Conservation (phyloP, 2,329 filamentous ascomycete species). For the Tolypocladium guangdongense region DNA sequence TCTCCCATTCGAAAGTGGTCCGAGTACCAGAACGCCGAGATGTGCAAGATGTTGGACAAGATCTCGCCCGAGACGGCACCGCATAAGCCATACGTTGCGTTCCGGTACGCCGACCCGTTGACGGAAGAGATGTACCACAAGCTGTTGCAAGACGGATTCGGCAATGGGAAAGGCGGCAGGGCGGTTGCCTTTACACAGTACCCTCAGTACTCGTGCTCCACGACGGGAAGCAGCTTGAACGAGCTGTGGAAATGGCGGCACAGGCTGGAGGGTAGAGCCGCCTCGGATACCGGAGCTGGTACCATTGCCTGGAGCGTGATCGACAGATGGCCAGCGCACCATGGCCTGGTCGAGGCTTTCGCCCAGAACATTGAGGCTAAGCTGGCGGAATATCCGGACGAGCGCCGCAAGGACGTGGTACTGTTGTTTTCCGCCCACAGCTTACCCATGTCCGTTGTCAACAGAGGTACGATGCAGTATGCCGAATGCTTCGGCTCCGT, state of each 20-base stretch:
- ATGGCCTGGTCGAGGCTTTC: constrained; percentile 82
- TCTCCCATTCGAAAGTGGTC: constrained; percentile 98
- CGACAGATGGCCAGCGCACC: constrained; percentile 91
- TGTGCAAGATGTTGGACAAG: constrained; percentile 93
- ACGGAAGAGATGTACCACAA: constrained; percentile 88
- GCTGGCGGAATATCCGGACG: constrained; percentile 72
- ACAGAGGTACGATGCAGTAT: constrained; percentile 49
- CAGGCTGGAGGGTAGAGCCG: constrained; percentile 68
- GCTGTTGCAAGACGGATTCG: constrained; percentile 81
- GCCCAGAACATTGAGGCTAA: constrained; percentile 85
- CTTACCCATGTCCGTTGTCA: constrained; percentile 93
- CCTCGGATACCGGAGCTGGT: constrained; percentile 43
- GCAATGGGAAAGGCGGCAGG: constrained; percentile 76
- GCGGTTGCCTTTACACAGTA: constrained; percentile 98
- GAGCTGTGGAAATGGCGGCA: constrained; percentile 97
- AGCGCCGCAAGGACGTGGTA: constrained; percentile 68
- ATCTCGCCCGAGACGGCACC: constrained; percentile 88
- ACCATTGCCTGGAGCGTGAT: constrained; percentile 94
- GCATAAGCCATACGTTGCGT: constrained; percentile 95
- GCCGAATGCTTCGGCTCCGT: not conserved
- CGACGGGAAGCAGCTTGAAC: constrained; percentile 90
- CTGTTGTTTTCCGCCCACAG: constrained; percentile 93
- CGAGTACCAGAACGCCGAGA: constrained; percentile 83
- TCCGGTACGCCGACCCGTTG: constrained; percentile 85
- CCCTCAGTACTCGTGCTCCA: constrained; percentile 96